phyloP scores from a whole-genome alignment of 176 grass and related monocot genomes.

The Chrysopogon serrulatus region DNA sequence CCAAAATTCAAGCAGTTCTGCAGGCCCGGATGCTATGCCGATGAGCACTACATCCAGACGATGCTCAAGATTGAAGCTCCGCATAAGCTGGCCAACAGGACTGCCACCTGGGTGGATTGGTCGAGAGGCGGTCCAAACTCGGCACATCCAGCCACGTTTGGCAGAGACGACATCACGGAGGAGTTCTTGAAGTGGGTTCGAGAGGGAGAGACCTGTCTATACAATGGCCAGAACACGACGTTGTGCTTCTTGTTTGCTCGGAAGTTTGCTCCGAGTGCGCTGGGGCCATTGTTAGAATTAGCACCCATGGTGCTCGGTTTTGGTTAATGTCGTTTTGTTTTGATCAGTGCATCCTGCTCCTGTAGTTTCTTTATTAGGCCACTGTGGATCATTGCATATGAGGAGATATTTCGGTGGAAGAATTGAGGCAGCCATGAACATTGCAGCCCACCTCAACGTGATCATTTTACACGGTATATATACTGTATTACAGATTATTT shows the following conservation, averaged over 20 bases:
- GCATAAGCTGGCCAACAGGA: constrained; percentile 72
- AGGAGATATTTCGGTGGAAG: constrained; percentile 5
- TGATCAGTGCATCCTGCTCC: not conserved
- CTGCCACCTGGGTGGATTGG: constrained; percentile 84
- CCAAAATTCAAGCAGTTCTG: constrained; percentile 85
- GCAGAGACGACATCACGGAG: constrained; percentile 56
- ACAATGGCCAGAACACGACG: constrained; percentile 53
- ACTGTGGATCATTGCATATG: constrained; percentile 19
- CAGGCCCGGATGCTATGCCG: constrained; percentile 73
- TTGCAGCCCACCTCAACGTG: not conserved
- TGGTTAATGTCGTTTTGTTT: constrained; percentile 21
- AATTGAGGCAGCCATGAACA: not conserved
- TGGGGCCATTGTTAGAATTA: constrained; percentile 71
- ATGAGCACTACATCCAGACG: constrained; percentile 94
- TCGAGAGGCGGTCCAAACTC: constrained; percentile 77
- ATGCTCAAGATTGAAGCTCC: constrained; percentile 80
- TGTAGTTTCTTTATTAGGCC: constrained; percentile 4
- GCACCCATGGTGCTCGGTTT: constrained; percentile 55
- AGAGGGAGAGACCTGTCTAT: constrained; percentile 50
- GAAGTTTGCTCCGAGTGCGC: constrained; percentile 85
- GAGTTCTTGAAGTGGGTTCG: constrained; percentile 72
- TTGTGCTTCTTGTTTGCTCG: constrained; percentile 76
- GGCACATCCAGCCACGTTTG: constrained; percentile 91
- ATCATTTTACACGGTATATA: constrained; percentile 22
- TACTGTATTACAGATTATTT: not conserved